Percentiles rank a stretch among this genome's conserved stretches.
Conservation (phyloP, 495 filamentous ascomycete genomes). For the Penicillium samsonianum region DNA sequence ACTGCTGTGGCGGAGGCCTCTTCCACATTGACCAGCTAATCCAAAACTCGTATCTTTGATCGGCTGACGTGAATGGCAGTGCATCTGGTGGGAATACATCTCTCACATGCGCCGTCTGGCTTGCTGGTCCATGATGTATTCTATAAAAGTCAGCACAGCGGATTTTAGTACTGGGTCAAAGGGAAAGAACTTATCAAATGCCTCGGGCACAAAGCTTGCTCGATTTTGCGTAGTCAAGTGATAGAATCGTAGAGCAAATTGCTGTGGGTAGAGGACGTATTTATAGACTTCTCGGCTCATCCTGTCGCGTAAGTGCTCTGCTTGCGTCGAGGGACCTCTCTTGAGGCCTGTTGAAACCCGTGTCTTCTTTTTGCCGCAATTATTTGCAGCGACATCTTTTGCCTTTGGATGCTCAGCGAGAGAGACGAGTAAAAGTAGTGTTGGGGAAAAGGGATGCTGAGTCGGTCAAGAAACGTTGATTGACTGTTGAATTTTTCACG, state of each 20-base stretch:
- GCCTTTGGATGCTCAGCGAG: neutral
- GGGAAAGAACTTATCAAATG: neutral
- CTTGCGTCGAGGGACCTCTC: neutral
- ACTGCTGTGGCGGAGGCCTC: neutral
- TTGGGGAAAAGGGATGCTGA: slow-evolving; percentile 1
- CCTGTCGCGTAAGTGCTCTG: too few relatives aligned
- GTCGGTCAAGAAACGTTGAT: slow-evolving; percentile 1
- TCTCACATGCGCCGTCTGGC: neutral
- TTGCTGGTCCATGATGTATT: neutral
- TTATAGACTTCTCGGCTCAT: too few relatives aligned
- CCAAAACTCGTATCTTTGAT: neutral
- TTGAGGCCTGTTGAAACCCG: slow-evolving; percentile 4
- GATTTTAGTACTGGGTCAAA: neutral
- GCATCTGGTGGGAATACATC: neutral
- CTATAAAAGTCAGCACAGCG: slow-evolving; percentile 2
- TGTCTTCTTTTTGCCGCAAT: neutral
- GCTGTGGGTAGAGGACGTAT: too few relatives aligned
- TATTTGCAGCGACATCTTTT: slow-evolving; percentile 3
- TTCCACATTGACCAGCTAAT: neutral
- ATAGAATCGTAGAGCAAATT: neutral
- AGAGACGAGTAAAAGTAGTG: neutral
- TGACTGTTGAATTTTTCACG: neutral
- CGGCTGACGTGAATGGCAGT: neutral
- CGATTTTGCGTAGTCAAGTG: neutral
- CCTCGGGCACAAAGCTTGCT: neutral